Conservation (phyloP, 345 rosid genomes). For the Gossypium stocksii region DNA sequence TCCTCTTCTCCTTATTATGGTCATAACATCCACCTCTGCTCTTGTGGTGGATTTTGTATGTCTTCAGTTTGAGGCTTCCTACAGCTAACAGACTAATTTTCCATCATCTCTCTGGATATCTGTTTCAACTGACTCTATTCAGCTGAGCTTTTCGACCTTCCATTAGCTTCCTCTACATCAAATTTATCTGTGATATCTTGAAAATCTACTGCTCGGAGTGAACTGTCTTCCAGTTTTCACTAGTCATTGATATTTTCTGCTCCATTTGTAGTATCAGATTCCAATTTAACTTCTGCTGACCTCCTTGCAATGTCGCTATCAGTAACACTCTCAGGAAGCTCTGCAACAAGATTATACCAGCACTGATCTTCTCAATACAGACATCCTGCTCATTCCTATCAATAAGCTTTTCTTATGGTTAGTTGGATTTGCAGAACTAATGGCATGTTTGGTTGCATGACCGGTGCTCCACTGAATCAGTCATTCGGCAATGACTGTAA, state of each 20-base stretch:
- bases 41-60: conserved; percentile 27
- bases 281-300: conserved; percentile 21
- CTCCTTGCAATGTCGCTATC: conserved; percentile 21
- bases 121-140: conserved; percentile 32
- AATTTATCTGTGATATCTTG: conserved; percentile 18
- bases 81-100: conserved; percentile 22
- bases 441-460: no score
- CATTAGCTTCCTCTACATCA: conserved; percentile 24
- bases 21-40: conserved; percentile 55
- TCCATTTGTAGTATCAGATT: conserved; percentile 24
- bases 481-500: no score
- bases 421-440: no score
- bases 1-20: conserved; percentile 51
- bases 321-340: conserved; percentile 17
- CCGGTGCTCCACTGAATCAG: no score
- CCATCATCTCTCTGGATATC: conserved; percentile 45
- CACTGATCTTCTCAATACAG: conserved; percentile 31
- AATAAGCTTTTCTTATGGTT: conserved; percentile 21
- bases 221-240: conserved; percentile 23
- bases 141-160: conserved; percentile 28
- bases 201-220: conserved; percentile 16
- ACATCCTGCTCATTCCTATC: conserved; percentile 51
- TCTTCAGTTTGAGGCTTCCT: conserved; percentile 20
- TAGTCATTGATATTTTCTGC: conserved; percentile 19
- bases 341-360: conserved; percentile 24